Evolutionary conservation across 352 stramenopile species (phyloP).

Genomic region (Plasmopara muralis): DNA sequence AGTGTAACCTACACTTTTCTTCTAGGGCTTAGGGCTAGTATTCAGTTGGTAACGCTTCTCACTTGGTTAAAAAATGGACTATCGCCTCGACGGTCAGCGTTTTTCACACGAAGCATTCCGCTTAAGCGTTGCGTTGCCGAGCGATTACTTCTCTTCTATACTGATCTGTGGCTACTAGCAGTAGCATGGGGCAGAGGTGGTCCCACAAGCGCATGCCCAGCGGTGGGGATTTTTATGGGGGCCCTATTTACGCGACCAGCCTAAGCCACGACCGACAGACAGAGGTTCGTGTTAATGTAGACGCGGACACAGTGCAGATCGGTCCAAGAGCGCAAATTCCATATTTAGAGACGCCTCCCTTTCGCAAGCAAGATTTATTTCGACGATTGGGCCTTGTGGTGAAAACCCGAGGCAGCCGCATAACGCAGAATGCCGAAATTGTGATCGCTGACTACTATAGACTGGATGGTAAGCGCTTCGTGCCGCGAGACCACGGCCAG

Average conservation of each 20-base stretch:
- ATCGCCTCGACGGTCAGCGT: slow-evolving; percentile 8
- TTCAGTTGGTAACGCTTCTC: slow-evolving; percentile 26
- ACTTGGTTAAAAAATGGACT: slow-evolving; percentile 21
- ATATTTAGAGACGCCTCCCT: slow-evolving; percentile 50
- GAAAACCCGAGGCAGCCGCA: slow-evolving; percentile 74
- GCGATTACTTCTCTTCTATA: background rate
- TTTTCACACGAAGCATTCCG: slow-evolving; percentile 8
- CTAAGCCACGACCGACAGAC: slow-evolving; percentile 83
- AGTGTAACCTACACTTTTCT: too few species aligned
- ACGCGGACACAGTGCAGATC: slow-evolving; percentile 61
- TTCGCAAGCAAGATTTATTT: slow-evolving; percentile 71
- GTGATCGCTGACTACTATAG: slow-evolving; percentile 76
- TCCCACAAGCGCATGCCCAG: slow-evolving; percentile 53
- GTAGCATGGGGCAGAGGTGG: slow-evolving; percentile 51
- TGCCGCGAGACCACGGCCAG: slow-evolving; percentile 64
- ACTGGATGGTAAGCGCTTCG: slow-evolving; percentile 71
- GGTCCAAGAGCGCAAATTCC: slow-evolving; percentile 59
- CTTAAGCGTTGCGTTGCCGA: background rate
- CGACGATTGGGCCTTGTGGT: slow-evolving; percentile 71
- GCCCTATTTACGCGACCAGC: slow-evolving; percentile 76
- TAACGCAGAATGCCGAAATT: slow-evolving; percentile 81
- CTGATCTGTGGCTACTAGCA: slow-evolving; percentile 10
- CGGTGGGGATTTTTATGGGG: slow-evolving; percentile 74
- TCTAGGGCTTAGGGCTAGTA: slow-evolving; percentile 14
- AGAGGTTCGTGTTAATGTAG: slow-evolving; percentile 62